Evolutionary conservation across 1,139 yeast species (phyloP), one percentile per base, ranked within the genome.

Genomic region (Yamadazyma trypodendri): DNA sequence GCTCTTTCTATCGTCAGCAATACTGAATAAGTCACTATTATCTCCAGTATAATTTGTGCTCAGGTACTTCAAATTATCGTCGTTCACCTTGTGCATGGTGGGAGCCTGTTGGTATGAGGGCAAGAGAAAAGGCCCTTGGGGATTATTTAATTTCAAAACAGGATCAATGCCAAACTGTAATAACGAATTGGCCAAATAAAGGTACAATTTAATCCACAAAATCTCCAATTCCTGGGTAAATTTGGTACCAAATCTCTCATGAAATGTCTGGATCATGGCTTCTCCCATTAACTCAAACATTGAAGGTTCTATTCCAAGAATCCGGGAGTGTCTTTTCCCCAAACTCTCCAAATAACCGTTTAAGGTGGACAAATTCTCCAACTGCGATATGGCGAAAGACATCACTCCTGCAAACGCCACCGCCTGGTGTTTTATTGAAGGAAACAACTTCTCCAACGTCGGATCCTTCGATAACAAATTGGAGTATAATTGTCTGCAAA

Each of bases 261-360:
- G 77, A 51, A 86, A 79, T 1, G 95, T 86, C 48, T 76, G 77
- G 41, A 86, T 68, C 37, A 87, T 66, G 0, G 94, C 94, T 44
- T 79, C 79, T 2, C 95, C 95, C 83, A 87, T 83, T 32, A 82
- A 61, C 56, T 84, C 87, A 53, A 82, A 86, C 56, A 81, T 83
- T 7, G 74, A 72, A 0, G 87, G 79, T 46, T 83, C 89, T 35
- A 85, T 83, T 11, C 86, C 88, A 46, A 86, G 66, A 35, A 86
- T 80, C 45, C 95, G 66, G 3, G 88, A 67, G 56, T 86, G 95
- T 39, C 88, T 68, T 56, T 84, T 84, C 2, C 92, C 95, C 46
- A 86, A 63, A 35, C 76, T 75, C 35, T 67, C 68, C 36, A 86
- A 63, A 43, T 81, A 81, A 32, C 75, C 84, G 50, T 84, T 81